Evolutionary conservation across 345 rosid genomes (phyloP).

Genomic region (Citropsis articulata): DNA sequence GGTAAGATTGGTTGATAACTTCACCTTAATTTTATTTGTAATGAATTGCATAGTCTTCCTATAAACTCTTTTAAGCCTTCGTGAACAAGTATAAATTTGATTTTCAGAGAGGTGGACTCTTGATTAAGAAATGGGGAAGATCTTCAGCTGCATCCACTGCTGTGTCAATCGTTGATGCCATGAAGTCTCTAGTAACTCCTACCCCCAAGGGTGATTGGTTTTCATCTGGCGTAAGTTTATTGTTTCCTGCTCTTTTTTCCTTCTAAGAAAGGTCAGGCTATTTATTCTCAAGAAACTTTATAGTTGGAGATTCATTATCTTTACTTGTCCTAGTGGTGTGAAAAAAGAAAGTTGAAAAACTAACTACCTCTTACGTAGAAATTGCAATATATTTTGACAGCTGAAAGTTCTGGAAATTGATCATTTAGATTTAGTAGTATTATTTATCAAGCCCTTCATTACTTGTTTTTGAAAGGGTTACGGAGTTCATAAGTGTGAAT

Average conservation of each 20-base stretch:
- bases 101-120: conserved; percentile 86
- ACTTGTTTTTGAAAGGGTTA: no score
- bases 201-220: conserved; percentile 98
- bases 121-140: conserved; percentile 98
- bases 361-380: neutral
- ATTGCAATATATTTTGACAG: neutral
- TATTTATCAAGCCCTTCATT: neutral
- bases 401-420: neutral
- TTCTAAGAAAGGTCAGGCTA: neutral
- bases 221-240: conserved; percentile 78
- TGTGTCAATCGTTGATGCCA: conserved; percentile 87
- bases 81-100: conserved; percentile 5
- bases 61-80: neutral
- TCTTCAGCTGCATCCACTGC: conserved; percentile 99
- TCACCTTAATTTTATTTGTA: neutral
- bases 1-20: conserved; percentile 33
- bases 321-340: neutral
- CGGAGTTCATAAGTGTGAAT: neutral
- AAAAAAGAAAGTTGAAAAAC: neutral
- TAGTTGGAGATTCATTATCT: neutral
- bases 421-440: neutral
- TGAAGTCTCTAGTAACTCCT: conserved; percentile 83
- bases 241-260: neutral
- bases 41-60: neutral
- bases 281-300: neutral